Evolutionary conservation across 768 basidiomycete species (phyloP).

Genomic region (Saitozyma sp.): DNA sequence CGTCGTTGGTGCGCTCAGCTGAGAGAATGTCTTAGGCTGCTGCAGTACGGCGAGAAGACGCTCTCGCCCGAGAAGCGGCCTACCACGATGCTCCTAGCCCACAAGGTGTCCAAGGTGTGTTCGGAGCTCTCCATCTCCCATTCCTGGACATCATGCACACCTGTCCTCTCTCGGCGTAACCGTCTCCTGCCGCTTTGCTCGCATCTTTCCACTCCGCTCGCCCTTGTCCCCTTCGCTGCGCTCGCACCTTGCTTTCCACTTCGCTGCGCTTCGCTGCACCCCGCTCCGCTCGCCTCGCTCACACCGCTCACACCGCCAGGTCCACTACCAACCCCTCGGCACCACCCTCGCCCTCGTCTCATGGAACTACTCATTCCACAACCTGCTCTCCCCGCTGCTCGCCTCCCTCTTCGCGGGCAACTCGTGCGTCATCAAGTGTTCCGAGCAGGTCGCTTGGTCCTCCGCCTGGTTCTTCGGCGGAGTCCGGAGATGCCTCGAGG

Average conservation of each 20-base stretch:
- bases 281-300: background rate
- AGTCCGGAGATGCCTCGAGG: slow-evolving; percentile 71
- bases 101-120: slow-evolving; percentile 52
- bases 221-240: background rate
- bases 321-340: slow-evolving; percentile 80
- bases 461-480: slow-evolving; percentile 70
- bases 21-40: slow-evolving; percentile 66
- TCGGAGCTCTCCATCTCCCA: background rate
- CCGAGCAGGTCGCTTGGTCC: slow-evolving; percentile 76
- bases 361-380: slow-evolving; percentile 71
- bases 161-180: background rate
- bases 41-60: slow-evolving; percentile 77
- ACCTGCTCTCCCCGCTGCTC: slow-evolving; percentile 88
- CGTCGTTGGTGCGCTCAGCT: slow-evolving; percentile 46
- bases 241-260: background rate
- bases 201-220: too few species aligned
- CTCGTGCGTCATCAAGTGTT: slow-evolving; percentile 77
- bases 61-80: slow-evolving; percentile 71
- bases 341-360: slow-evolving; percentile 90
- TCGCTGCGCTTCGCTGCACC: background rate
- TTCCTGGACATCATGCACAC: background rate
- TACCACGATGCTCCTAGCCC: slow-evolving; percentile 54
- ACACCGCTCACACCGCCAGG: slow-evolving; percentile 20
- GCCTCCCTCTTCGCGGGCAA: slow-evolving; percentile 90
- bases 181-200: background rate